These are phyloP conservation scores for Daldinia eschscholtzii DNA, from an alignment of 2,329 filamentous ascomycete genomes.

Conservation along the genomic window DNA sequence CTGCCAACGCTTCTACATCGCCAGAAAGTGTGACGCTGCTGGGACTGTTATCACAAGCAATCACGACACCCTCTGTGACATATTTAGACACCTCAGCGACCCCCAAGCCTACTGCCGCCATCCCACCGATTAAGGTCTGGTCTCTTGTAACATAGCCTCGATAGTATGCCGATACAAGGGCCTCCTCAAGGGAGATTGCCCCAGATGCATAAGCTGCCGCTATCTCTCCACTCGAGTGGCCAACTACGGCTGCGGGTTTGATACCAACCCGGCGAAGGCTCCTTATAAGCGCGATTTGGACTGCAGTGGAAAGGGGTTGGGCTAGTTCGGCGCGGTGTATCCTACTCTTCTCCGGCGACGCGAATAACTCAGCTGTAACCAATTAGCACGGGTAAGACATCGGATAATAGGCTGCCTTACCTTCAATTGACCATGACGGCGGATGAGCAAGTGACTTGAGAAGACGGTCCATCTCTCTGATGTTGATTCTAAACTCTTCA, in stretches of 20 bases:
- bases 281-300: background rate
- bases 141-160: background rate
- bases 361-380: background rate
- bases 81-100: constrained; percentile 1
- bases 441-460: background rate
- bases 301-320: background rate
- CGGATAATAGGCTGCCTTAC: background rate
- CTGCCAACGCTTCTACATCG: background rate
- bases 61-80: background rate
- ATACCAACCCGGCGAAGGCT: constrained; percentile 16
- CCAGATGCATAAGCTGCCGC: constrained; percentile 40
- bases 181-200: background rate
- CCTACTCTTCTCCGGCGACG: background rate
- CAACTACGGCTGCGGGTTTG: constrained; percentile 23
- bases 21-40: background rate
- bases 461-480: background rate
- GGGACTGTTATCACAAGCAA: background rate
- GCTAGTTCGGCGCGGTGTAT: background rate
- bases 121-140: background rate
- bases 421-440: background rate
- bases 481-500: background rate
- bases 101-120: background rate
- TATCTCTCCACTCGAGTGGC: constrained; percentile 47
- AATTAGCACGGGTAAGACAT: background rate
- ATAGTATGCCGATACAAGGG: background rate